A percentile compares a stretch with the other conserved stretches of the same genome.
These are phyloP conservation scores for Pyrenochaeta sp. DNA, from an alignment of 2,329 filamentous ascomycete species.

Conservation along the genomic window DNA sequence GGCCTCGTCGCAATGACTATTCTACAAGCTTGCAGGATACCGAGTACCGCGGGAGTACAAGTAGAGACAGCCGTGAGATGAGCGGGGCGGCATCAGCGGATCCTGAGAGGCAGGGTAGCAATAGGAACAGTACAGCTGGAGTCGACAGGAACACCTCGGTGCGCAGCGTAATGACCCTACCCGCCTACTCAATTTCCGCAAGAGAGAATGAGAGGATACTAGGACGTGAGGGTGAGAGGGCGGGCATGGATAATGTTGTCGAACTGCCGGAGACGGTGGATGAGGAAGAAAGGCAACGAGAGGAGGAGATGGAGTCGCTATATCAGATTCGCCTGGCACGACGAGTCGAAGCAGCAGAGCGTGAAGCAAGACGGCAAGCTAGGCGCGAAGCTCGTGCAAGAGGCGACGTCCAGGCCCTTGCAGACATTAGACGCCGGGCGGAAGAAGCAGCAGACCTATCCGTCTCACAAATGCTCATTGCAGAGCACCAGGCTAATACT, in stretches of 20 bases:
- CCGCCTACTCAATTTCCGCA: conserved; percentile 79
- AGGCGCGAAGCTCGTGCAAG: conserved; percentile 75
- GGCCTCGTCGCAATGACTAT: conserved; percentile 41
- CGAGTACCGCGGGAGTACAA: conserved; percentile 33
- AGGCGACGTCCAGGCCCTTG: conserved; percentile 74
- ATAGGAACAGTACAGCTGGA: conserved; percentile 49
- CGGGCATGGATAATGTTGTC: conserved; percentile 87
- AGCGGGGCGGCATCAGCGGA: conserved; percentile 32
- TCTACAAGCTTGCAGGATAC: conserved; percentile 47
- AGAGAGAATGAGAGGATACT: conserved; percentile 82
- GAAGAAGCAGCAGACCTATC: conserved; percentile 52
- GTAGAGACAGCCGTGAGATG: conserved; percentile 41
- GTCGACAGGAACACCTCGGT: conserved; percentile 87
- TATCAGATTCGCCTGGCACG: conserved; percentile 88
- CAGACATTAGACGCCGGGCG: conserved; percentile 62
- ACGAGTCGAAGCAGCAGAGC: conserved; percentile 76
- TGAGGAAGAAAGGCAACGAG: conserved; percentile 78
- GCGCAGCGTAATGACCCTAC: conserved; percentile 92
- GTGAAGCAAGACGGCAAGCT: conserved; percentile 75
- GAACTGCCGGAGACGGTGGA: conserved; percentile 84
- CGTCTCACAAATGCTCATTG: conserved; percentile 58
- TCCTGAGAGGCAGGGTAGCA: conserved; percentile 35
- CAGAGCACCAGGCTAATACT: conserved; percentile 63
- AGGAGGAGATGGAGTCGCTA: conserved; percentile 90
- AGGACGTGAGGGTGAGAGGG: conserved; percentile 88